These are phyloP conservation scores for Pleurotus cornucopiae DNA, from an alignment of 768 basidiomycete genomes.

Conservation along the genomic window DNA sequence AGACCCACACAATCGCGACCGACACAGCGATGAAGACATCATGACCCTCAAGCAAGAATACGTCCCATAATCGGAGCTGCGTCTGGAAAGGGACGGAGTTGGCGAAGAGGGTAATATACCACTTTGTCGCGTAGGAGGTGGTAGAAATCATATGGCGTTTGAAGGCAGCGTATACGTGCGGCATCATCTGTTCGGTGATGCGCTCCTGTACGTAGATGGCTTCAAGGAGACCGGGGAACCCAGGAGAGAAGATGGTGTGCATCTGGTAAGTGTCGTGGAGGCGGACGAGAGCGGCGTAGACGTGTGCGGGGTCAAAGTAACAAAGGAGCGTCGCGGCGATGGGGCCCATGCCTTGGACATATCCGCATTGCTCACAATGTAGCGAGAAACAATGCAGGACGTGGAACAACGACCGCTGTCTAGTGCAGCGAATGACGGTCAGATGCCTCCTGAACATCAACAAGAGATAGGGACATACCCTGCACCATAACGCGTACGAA, in stretches of 20 bases:
- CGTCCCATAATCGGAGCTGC: constrained; percentile 94
- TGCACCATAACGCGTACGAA: constrained; percentile 91
- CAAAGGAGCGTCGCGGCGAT: constrained; percentile 92
- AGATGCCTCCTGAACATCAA: not conserved
- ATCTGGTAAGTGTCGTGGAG: constrained; percentile 86
- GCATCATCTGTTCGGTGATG: constrained; percentile 83
- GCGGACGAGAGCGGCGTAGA: constrained; percentile 80
- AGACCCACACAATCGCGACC: constrained; percentile 87
- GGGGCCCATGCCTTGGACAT: constrained; percentile 99
- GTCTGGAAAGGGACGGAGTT: constrained; percentile 95
- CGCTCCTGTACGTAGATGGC: constrained; percentile 96
- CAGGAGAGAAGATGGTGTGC: constrained; percentile 87
- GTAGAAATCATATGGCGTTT: constrained; percentile 87
- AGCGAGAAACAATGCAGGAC: constrained; percentile 91
- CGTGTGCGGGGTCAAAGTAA: constrained; percentile 89
- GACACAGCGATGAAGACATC: constrained; percentile 86
- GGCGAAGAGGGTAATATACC: constrained; percentile 98
- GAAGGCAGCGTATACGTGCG: constrained; percentile 82
- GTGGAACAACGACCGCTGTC: constrained; percentile 93
- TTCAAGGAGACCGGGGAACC: constrained; percentile 94
- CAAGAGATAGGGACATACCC: constrained; percentile 57
- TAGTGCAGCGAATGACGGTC: constrained; percentile 21
- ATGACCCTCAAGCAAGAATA: constrained; percentile 83
- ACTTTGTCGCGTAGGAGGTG: constrained; percentile 95
- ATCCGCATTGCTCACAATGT: constrained; percentile 82